Conservation (phyloP, 371 early-diverging fungal genomes). For the Mortierella polycephala region DNA sequence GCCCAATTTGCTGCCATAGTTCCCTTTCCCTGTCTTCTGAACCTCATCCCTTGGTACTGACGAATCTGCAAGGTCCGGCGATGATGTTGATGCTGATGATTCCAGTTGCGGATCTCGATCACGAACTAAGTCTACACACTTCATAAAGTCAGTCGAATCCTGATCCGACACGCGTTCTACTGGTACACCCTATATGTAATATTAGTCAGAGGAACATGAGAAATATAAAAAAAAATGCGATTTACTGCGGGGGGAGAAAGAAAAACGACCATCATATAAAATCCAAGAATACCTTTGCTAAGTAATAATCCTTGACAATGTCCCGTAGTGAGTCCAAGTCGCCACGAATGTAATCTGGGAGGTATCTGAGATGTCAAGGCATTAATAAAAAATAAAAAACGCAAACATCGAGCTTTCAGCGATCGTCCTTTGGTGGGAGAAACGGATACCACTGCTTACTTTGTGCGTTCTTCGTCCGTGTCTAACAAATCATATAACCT, state of each 20-base stretch:
- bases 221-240: not conserved
- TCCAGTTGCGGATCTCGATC: constrained; percentile 31
- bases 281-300: constrained; percentile 52
- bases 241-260: not conserved
- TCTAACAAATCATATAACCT: constrained; percentile 77
- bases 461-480: constrained; percentile 57
- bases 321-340: constrained; percentile 87
- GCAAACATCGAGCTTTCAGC: too few species aligned
- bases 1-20: constrained; percentile 56
- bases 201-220: not conserved
- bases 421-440: too few species aligned
- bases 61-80: not conserved
- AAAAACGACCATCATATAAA: not conserved
- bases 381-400: not conserved
- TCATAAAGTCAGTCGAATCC: constrained; percentile 89
- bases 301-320: constrained; percentile 76
- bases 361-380: constrained; percentile 57
- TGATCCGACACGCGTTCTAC: constrained; percentile 68
- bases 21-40: not conserved
- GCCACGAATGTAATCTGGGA: constrained; percentile 86
- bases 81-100: not conserved
- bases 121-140: constrained; percentile 69
- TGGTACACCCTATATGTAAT: constrained; percentile 56
- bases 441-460: constrained; percentile 41
- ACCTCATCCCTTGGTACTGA: not conserved